Percentiles rank a stretch among this genome's conserved stretches.
Evolutionary conservation across 257 asterid species (phyloP).

Genomic region (Penstemon barbatus): DNA sequence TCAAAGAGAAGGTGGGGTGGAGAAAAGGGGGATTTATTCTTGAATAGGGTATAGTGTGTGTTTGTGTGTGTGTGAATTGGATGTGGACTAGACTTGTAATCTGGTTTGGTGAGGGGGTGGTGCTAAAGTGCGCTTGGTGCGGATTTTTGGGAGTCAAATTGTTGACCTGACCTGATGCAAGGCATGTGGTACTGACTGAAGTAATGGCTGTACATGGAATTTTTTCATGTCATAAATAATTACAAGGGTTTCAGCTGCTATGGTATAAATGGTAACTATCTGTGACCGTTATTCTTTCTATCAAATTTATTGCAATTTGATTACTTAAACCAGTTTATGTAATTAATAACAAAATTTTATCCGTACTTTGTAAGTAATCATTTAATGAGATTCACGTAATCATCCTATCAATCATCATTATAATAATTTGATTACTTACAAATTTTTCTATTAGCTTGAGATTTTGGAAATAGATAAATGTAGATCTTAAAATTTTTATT

Average conservation of each 20-base stretch:
- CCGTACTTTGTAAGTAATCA: no score
- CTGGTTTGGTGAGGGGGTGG: not conserved
- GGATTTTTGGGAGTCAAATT: not conserved
- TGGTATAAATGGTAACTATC: not conserved
- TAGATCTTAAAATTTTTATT: no score
- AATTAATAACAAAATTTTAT: no score
- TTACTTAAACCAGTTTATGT: no score
- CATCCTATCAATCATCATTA: no score
- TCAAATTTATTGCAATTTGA: no score
- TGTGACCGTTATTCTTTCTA: slow-evolving; percentile 1
- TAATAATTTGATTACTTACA: no score
- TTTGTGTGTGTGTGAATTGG: not conserved
- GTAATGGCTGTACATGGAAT: not conserved
- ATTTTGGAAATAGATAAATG: no score
- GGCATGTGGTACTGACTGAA: not conserved
- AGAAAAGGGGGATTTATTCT: not conserved
- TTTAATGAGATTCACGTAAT: no score
- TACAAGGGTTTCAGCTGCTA: not conserved
- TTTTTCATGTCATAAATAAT: not conserved
- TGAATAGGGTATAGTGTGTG: not conserved
- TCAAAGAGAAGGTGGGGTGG: not conserved
- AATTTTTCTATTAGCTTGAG: no score
- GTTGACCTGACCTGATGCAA: not conserved
- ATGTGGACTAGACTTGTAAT: not conserved
- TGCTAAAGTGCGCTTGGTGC: not conserved